These are phyloP conservation scores for Lithohypha guttulata DNA, from an alignment of 2,329 filamentous ascomycete species.

Conservation along the genomic window DNA sequence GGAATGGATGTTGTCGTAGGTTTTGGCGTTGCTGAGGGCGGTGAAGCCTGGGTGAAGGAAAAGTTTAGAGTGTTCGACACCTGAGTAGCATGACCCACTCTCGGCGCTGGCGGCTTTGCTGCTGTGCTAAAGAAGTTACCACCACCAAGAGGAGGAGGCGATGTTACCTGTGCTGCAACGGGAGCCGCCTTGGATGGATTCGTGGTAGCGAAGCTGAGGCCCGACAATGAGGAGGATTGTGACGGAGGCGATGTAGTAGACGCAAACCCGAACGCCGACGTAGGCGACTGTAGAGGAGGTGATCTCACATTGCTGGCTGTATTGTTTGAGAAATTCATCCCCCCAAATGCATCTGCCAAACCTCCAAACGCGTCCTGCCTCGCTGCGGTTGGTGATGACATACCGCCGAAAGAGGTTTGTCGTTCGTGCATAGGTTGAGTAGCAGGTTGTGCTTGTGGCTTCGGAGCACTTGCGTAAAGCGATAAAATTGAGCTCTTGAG, in stretches of 20 bases:
- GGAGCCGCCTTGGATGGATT: conserved; percentile 29
- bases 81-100: conserved; percentile 37
- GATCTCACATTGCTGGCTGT: conserved; percentile 36
- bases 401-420: conserved; percentile 55
- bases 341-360: conserved; percentile 71
- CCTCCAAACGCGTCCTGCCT: conserved; percentile 48
- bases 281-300: conserved; percentile 23
- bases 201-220: conserved; percentile 34
- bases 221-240: conserved; percentile 6
- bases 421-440: conserved; percentile 45
- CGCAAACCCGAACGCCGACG: conserved; percentile 47
- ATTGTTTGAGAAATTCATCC: conserved; percentile 49
- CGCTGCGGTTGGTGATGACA: conserved; percentile 49
- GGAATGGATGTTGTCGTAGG: conserved; percentile 36
- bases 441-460: conserved; percentile 55
- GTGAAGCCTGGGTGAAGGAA: conserved; percentile 52
- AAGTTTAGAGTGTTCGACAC: conserved; percentile 52
- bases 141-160: conserved; percentile 48
- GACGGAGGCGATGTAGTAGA: conserved; percentile 1
- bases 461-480: conserved; percentile 74
- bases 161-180: conserved; percentile 38
- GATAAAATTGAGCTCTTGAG: conserved; percentile 96
- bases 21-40: conserved; percentile 33
- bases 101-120: conserved; percentile 40
- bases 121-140: conserved; percentile 72